Percentiles rank a stretch among this genome's conserved stretches.
Evolutionary conservation across 257 asterid species (phyloP).

Genomic region (Linaria vulgaris): DNA sequence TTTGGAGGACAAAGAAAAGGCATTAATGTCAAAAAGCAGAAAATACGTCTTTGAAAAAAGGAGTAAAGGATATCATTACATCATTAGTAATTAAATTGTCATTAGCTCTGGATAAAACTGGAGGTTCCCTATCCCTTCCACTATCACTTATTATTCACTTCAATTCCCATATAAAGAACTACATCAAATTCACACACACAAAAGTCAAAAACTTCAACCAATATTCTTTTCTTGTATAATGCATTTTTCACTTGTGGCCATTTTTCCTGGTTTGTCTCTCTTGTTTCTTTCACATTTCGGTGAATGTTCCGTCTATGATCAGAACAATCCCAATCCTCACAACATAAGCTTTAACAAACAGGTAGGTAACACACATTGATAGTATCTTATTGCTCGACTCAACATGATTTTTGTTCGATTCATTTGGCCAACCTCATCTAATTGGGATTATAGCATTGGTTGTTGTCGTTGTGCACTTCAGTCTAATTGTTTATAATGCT

Average conservation of each 20-base stretch:
- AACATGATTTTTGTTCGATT: no score
- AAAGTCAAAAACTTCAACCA: neutral
- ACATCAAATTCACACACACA: conserved; percentile 4
- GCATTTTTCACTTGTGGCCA: neutral
- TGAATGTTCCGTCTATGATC: conserved; percentile 19
- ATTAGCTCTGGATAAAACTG: no score
- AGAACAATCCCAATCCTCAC: conserved; percentile 12
- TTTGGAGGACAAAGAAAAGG: conserved; percentile 13
- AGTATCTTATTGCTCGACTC: no score
- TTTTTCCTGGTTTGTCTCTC: neutral
- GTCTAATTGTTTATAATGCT: neutral
- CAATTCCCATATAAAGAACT: conserved; percentile 11
- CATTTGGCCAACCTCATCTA: neutral
- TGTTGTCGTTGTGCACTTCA: no score
- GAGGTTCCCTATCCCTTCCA: neutral
- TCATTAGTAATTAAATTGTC: no score
- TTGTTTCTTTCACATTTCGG: conserved; percentile 11
- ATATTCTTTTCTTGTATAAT: neutral
- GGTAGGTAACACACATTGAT: neutral
- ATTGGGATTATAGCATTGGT: neutral
- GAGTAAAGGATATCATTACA: conserved; percentile 20
- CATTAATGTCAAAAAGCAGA: conserved; percentile 25
- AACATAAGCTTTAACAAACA: neutral
- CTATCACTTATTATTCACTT: no score
- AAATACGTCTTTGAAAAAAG: neutral